Conservation (phyloP, 176 grass and related monocot genomes). For the Avena insularis region DNA sequence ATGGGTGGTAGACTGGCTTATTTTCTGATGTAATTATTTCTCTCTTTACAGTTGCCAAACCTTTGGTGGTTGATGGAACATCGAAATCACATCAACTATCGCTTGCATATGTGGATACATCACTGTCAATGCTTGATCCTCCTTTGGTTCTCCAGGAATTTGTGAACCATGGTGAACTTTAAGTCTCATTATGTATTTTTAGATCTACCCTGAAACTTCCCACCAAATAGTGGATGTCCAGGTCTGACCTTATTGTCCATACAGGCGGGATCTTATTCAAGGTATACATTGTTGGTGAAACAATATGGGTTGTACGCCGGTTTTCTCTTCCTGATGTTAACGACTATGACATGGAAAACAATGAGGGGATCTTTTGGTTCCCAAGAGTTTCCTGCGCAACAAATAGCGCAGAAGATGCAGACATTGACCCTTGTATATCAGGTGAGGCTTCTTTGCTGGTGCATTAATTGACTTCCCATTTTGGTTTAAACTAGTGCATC, state of each 20-base stretch:
- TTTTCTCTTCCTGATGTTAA: slow-evolving; percentile 92
- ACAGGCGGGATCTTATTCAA: slow-evolving; percentile 93
- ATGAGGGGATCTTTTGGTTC: slow-evolving; percentile 72
- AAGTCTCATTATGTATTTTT: neutral
- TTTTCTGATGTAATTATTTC: slow-evolving; percentile 29
- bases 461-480: neutral
- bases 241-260: slow-evolving; percentile 2
- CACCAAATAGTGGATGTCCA: slow-evolving; percentile 10
- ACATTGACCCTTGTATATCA: slow-evolving; percentile 77
- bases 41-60: slow-evolving; percentile 81
- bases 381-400: slow-evolving; percentile 97
- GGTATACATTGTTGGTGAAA: slow-evolving; percentile 89
- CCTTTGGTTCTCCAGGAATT: slow-evolving; percentile 97
- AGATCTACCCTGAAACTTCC: slow-evolving; percentile 4
- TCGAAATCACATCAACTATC: slow-evolving; percentile 86
- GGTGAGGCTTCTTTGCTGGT: slow-evolving; percentile 51
- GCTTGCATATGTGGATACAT: slow-evolving; percentile 74
- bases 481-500: neutral
- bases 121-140: slow-evolving; percentile 82
- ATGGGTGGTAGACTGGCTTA: neutral
- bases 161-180: slow-evolving; percentile 81
- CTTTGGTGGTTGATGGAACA: slow-evolving; percentile 92
- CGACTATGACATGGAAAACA: slow-evolving; percentile 59
- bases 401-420: slow-evolving; percentile 76
- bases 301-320: slow-evolving; percentile 73